A percentile compares a stretch with the other conserved stretches of the same genome.
Conservation (phyloP, 768 basidiomycete species). For the Auricularia heimuer region DNA sequence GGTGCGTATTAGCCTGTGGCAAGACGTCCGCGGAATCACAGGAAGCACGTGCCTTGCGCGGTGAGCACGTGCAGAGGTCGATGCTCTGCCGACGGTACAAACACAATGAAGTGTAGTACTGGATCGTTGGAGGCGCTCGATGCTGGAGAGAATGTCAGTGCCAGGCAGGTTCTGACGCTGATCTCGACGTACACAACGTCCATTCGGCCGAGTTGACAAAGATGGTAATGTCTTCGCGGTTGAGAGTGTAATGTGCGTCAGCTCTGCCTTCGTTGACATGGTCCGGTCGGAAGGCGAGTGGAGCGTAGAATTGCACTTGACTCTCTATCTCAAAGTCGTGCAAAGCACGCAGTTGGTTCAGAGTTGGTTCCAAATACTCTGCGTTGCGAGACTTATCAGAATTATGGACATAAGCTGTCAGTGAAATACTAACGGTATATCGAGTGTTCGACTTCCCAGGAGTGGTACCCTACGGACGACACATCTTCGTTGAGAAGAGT, state of each 20-base stretch:
- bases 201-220: conserved; percentile 96
- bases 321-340: conserved; percentile 94
- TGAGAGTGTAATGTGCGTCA: conserved; percentile 42
- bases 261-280: conserved; percentile 23
- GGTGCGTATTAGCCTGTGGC: background rate
- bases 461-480: conserved; percentile 31
- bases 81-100: conserved; percentile 63
- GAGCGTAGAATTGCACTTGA: conserved; percentile 87
- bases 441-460: conserved; percentile 65
- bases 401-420: background rate
- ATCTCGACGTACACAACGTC: conserved; percentile 60
- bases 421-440: conserved; percentile 44
- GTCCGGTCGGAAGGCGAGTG: conserved; percentile 67
- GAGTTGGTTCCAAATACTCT: conserved; percentile 66
- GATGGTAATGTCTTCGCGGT: conserved; percentile 75
- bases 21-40: too few relatives aligned
- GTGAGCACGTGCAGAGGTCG: conserved; percentile 63
- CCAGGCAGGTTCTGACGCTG: background rate
- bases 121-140: conserved; percentile 90
- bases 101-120: conserved; percentile 86
- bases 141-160: conserved; percentile 37
- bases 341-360: conserved; percentile 47
- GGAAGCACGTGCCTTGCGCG: conserved; percentile 29
- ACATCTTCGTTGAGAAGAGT: conserved; percentile 88
- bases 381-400: background rate